Conservation (phyloP, 2,329 filamentous ascomycete species). For the Cercospora sp. region DNA sequence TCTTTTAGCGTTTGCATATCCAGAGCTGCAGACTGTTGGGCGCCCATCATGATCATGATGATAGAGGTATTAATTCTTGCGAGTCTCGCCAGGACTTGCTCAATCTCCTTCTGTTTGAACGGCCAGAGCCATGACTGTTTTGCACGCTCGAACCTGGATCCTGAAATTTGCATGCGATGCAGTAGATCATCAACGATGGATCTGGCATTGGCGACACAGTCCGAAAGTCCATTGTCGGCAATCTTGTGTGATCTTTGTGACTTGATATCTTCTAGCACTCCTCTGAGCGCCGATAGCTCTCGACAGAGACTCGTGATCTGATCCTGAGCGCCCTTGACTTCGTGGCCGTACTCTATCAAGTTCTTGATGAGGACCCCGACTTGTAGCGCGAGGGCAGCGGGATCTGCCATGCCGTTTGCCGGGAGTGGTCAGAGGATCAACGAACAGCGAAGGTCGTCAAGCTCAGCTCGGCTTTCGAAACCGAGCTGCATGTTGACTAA, state of each 20-base stretch:
- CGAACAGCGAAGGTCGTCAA: neutral
- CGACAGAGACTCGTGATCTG: neutral
- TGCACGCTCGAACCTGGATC: neutral
- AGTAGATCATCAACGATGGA: neutral
- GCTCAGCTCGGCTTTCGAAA: neutral
- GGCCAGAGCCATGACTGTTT: neutral
- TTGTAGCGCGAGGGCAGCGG: neutral
- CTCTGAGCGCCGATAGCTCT: neutral
- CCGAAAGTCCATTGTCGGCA: neutral
- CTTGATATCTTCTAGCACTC: neutral
- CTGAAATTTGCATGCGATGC: neutral
- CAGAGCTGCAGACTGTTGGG: neutral
- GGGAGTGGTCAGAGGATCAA: neutral
- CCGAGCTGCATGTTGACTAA: neutral
- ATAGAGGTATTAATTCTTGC: neutral
- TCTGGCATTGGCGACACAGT: neutral
- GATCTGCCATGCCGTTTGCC: neutral
- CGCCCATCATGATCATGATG: slow-evolving; percentile 8
- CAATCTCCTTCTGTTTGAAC: neutral
- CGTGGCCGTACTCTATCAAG: neutral
- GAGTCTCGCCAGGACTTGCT: neutral
- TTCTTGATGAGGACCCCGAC: neutral
- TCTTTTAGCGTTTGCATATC: neutral
- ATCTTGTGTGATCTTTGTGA: neutral
- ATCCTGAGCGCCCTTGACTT: neutral